Conservation (phyloP, 345 rosid species). For the Mallotus nudiflorus region DNA sequence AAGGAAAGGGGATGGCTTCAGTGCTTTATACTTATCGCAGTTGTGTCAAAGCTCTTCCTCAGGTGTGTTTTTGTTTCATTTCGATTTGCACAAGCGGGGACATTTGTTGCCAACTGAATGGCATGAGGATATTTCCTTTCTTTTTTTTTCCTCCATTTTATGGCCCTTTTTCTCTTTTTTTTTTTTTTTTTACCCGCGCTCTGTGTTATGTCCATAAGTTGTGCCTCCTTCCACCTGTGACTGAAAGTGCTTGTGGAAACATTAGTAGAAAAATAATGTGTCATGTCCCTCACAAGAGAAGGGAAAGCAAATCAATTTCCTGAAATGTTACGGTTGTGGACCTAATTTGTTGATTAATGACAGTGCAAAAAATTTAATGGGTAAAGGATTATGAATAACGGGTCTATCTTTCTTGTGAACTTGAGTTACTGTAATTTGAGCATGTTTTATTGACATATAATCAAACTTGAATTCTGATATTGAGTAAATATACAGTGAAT, state of each 20-base stretch:
- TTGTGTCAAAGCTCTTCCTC: constrained; percentile 99
- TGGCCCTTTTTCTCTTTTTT: not conserved
- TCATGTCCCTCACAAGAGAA: no score
- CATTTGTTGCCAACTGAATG: not conserved
- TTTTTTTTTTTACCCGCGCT: not conserved
- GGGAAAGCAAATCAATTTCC: not conserved
- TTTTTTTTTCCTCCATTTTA: not conserved
- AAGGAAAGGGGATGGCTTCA: constrained; percentile 97
- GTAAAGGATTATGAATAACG: not conserved
- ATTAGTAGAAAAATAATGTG: no score
- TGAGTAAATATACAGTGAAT: constrained; percentile 1
- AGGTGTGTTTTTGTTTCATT: constrained; percentile 45
- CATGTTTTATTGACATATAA: not conserved
- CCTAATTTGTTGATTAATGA: not conserved
- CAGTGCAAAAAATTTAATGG: not conserved
- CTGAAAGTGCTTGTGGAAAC: no score
- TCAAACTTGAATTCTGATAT: not conserved
- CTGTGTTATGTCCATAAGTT: not conserved
- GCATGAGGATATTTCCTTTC: not conserved
- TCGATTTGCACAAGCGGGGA: not conserved
- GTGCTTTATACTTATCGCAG: constrained; percentile 96
- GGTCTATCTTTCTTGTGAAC: not conserved
- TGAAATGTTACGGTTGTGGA: not conserved
- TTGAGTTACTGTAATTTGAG: not conserved
- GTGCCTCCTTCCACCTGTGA: no score